phyloP scores from a whole-genome alignment of 2,329 filamentous ascomycete species.

The Xylaria sp. region DNA sequence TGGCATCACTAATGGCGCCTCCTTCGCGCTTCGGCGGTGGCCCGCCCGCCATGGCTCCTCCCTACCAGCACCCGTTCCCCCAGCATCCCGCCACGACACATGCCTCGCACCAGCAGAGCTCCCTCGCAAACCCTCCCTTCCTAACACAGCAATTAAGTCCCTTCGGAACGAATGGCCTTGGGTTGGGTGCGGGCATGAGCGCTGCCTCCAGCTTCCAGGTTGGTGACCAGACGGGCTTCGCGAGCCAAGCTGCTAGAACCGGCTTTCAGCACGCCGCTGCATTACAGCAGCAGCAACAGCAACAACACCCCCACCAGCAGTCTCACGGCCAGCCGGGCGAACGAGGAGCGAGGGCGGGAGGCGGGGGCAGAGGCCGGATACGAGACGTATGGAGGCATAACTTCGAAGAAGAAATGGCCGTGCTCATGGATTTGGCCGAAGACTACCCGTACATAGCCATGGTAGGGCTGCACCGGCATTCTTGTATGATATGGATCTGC shows the following conservation, averaged over 20 bases:
- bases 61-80: slow-evolving; percentile 65
- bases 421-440: slow-evolving; percentile 83
- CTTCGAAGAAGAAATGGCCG: slow-evolving; percentile 87
- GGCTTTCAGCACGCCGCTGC: slow-evolving; percentile 81
- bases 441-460: slow-evolving; percentile 97
- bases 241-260: slow-evolving; percentile 87
- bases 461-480: slow-evolving; percentile 66
- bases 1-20: slow-evolving; percentile 50
- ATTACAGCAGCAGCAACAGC: slow-evolving; percentile 57
- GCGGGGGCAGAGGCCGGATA: slow-evolving; percentile 78
- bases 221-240: slow-evolving; percentile 77
- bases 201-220: slow-evolving; percentile 61
- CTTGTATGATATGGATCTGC: slow-evolving; percentile 29
- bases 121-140: slow-evolving; percentile 77
- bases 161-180: slow-evolving; percentile 71
- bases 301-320: slow-evolving; percentile 61
- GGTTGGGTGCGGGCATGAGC: slow-evolving; percentile 67
- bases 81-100: slow-evolving; percentile 64
- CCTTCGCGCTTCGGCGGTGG: slow-evolving; percentile 60
- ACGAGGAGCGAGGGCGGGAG: slow-evolving; percentile 55
- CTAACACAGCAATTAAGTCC: slow-evolving; percentile 75
- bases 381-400: slow-evolving; percentile 97
- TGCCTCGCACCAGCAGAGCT: slow-evolving; percentile 58
- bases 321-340: slow-evolving; percentile 52
- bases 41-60: slow-evolving; percentile 57